Evolutionary conservation across 139 green algal genomes (phyloP), one percentile per base, ranked within the genome.

Genomic region (Haematococcus lacustris): DNA sequence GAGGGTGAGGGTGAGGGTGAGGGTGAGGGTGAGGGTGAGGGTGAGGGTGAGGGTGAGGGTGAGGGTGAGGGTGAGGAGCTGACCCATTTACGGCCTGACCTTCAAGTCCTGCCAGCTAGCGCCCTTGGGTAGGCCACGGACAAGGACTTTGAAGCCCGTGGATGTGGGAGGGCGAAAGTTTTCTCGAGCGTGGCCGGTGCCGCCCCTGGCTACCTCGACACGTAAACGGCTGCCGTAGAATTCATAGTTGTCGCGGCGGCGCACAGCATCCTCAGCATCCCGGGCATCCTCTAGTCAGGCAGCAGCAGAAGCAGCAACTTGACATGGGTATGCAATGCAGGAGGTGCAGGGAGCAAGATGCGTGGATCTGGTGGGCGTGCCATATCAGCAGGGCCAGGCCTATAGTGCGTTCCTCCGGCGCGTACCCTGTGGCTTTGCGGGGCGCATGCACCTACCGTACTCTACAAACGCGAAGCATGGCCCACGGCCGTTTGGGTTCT

Each of bases 391-490:
- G n/a, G n/a, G n/a, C n/a, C n/a, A n/a, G n/a, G n/a, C n/a, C n/a
- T n/a, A n/a, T n/a, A n/a, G n/a, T n/a, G n/a, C n/a, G n/a, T n/a
- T n/a, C n/a, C n/a, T n/a, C n/a, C n/a, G n/a, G n/a, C n/a, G n/a
- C n/a, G n/a, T n/a, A n/a, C n/a, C n/a, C n/a, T n/a, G n/a, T n/a
- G n/a, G n/a, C n/a, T n/a, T n/a, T n/a, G n/a, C n/a, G n/a, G n/a
- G n/a, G n/a, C n/a, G n/a, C n/a, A n/a, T n/a, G n/a, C n/a, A 75
- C 59, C 35, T 9, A 74, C 69, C 69, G 53, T 34, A 96, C 77
- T 98, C 93, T 13, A 98, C 80, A 68, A 97, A 98, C 0, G 90
- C 91, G 70, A 93, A 98, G 0, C 83, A 85, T 30, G 93, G 93
- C 13, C 93, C 93, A 0, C 90, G 66, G 0, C 82, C 79, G 1